Evolutionary conservation across 371 early-diverging fungal genomes (phyloP).

Genomic region (Choanephora cucurbitarum): DNA sequence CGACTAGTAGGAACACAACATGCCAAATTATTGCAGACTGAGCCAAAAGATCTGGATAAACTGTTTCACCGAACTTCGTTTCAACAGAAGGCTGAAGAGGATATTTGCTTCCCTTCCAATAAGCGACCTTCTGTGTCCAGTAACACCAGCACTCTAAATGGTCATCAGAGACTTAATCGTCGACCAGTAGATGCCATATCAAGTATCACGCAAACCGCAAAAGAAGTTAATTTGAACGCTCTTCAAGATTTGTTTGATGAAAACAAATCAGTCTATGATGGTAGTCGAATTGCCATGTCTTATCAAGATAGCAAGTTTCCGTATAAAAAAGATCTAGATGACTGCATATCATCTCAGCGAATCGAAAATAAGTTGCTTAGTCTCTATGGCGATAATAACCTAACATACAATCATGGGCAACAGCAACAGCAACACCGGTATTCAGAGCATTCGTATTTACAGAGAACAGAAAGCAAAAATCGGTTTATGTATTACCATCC

Average conservation of each 20-base stretch:
- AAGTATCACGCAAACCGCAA: too few relatives aligned
- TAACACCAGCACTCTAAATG: neutral
- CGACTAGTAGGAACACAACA: too few relatives aligned
- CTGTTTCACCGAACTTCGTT: slow-evolving; percentile 24
- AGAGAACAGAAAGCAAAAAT: slow-evolving; percentile 7
- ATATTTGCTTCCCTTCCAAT: slow-evolving; percentile 27
- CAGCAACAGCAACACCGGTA: neutral
- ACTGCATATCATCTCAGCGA: neutral
- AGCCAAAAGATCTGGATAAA: slow-evolving; percentile 22
- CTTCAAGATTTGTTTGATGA: neutral
- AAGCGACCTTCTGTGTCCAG: slow-evolving; percentile 11
- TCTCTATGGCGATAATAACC: slow-evolving; percentile 34
- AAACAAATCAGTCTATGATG: neutral
- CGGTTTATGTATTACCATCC: slow-evolving; percentile 41
- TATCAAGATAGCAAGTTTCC: too few relatives aligned
- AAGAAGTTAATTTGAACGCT: too few relatives aligned
- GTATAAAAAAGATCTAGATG: too few relatives aligned
- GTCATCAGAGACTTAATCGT: neutral
- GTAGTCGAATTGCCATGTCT: too few relatives aligned
- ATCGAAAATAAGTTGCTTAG: slow-evolving; percentile 18
- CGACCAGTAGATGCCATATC: too few relatives aligned
- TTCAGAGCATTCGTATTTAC: neutral
- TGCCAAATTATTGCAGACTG: slow-evolving; percentile 7
- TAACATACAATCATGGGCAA: slow-evolving; percentile 5
- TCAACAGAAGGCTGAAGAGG: slow-evolving; percentile 17